A percentile compares a stretch with the other conserved stretches of the same genome.
These are phyloP conservation scores for Aspergillus coremiiformis DNA, from an alignment of 495 filamentous ascomycete species.

Conservation along the genomic window DNA sequence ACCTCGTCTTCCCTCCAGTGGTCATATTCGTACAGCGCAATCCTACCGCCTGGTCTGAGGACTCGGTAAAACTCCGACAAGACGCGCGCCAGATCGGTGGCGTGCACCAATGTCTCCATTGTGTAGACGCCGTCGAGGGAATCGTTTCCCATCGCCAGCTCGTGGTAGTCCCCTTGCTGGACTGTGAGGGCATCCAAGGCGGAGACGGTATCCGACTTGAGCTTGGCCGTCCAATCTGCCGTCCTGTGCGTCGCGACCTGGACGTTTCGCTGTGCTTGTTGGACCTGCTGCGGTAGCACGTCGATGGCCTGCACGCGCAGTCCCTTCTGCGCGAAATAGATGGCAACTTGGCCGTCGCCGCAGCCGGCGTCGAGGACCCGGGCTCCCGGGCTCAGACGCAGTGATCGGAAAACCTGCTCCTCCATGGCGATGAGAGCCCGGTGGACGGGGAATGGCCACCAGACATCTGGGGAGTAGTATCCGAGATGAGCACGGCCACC, in stretches of 20 bases:
- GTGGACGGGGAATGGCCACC: conserved; percentile 41
- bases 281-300: conserved; percentile 43
- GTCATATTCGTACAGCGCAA: conserved; percentile 48
- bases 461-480: conserved; percentile 33
- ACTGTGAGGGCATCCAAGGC: conserved; percentile 33
- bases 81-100: conserved; percentile 39
- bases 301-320: conserved; percentile 43
- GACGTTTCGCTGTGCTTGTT: conserved; percentile 35
- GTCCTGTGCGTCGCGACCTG: conserved; percentile 5
- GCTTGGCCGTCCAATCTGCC: neutral
- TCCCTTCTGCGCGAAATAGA: conserved; percentile 34
- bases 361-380: conserved; percentile 48
- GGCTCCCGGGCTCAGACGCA: conserved; percentile 29
- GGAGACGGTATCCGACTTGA: conserved; percentile 5
- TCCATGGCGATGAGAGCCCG: conserved; percentile 41
- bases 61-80: conserved; percentile 43
- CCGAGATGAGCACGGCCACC: conserved; percentile 45
- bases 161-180: conserved; percentile 46
- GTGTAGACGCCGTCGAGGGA: conserved; percentile 51
- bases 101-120: conserved; percentile 54
- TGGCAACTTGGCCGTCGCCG: conserved; percentile 43
- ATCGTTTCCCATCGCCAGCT: conserved; percentile 31
- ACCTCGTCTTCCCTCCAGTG: conserved; percentile 20
- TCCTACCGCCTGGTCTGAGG: conserved; percentile 40
- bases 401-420: conserved; percentile 33